Conservation (phyloP, 805 yeast genomes). For the Jamesozyma rosinii region DNA sequence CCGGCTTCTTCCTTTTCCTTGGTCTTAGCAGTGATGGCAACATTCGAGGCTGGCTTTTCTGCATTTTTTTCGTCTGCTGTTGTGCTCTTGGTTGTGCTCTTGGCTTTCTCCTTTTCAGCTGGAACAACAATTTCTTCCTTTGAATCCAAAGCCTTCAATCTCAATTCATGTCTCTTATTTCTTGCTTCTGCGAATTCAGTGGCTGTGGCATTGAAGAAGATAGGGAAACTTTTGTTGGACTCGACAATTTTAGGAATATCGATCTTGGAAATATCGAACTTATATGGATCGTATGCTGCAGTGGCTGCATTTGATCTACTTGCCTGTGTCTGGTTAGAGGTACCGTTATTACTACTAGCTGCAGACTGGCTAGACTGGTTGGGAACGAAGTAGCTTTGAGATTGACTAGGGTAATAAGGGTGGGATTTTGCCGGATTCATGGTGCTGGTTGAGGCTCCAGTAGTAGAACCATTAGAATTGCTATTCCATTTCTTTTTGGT, state of each 20-base stretch:
- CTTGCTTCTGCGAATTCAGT: constrained; percentile 28
- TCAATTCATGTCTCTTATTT: constrained; percentile 17
- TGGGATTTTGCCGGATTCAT: constrained; percentile 10
- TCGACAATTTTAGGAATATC: constrained; percentile 5
- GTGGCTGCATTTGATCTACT: constrained; percentile 6
- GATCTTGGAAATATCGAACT: constrained; percentile 21
- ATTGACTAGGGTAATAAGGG: constrained; percentile 11
- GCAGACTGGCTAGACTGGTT: constrained; percentile 2
- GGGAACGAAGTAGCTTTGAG: constrained; percentile 7
- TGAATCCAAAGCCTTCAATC: constrained; percentile 7
- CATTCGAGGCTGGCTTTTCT: not conserved
- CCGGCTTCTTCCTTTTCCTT: not conserved
- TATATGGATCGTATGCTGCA: constrained; percentile 16
- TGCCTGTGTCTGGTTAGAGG: not conserved
- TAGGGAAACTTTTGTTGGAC: constrained; percentile 18
- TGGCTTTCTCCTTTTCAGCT: not conserved
- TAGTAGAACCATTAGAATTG: constrained; percentile 3
- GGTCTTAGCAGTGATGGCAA: not conserved
- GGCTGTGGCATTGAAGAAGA: constrained; percentile 25
- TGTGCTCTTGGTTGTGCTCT: not conserved
- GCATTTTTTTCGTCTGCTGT: not conserved
- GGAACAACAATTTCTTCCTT: constrained; percentile 1
- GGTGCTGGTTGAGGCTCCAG: constrained; percentile 2
- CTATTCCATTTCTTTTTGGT: constrained; percentile 23
- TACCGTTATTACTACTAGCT: not conserved